Evolutionary conservation across 2,329 filamentous ascomycete genomes (phyloP).

Genomic region (Botrytis aclada): DNA sequence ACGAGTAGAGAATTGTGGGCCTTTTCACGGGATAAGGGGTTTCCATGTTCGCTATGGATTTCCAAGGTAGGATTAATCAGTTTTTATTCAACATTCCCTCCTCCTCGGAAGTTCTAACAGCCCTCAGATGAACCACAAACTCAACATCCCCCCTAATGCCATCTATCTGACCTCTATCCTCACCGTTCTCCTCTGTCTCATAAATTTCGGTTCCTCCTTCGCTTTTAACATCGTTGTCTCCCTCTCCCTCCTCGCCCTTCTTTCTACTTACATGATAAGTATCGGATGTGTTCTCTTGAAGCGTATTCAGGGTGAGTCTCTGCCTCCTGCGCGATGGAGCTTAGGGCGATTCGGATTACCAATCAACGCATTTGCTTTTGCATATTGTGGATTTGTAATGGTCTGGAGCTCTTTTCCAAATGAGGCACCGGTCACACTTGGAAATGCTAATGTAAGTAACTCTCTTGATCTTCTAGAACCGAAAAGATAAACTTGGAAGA

Average conservation of each 20-base stretch:
- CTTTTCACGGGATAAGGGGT: slow-evolving; percentile 36
- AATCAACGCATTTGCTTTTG: slow-evolving; percentile 44
- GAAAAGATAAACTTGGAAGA: neutral
- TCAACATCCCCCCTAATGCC: slow-evolving; percentile 30
- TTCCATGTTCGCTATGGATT: slow-evolving; percentile 40
- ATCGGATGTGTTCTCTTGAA: slow-evolving; percentile 41
- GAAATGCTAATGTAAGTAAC: slow-evolving; percentile 18
- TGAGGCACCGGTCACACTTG: slow-evolving; percentile 38
- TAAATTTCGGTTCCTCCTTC: slow-evolving; percentile 50
- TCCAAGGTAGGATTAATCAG: slow-evolving; percentile 35
- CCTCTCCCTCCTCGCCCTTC: slow-evolving; percentile 48
- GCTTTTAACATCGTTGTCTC: slow-evolving; percentile 55
- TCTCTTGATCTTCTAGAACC: neutral
- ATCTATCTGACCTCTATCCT: slow-evolving; percentile 29
- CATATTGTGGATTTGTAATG: slow-evolving; percentile 46
- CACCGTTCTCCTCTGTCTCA: slow-evolving; percentile 34
- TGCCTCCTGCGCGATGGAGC: slow-evolving; percentile 43
- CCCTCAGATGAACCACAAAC: slow-evolving; percentile 37
- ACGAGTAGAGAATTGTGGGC: slow-evolving; percentile 43
- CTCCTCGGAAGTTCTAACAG: neutral
- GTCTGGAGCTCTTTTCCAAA: slow-evolving; percentile 50
- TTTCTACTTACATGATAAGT: slow-evolving; percentile 51
- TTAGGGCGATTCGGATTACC: slow-evolving; percentile 44
- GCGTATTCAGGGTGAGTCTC: slow-evolving; percentile 41
- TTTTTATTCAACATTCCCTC: neutral